A percentile compares a stretch with the other conserved stretches of the same genome.
phyloP scores from a whole-genome alignment of 2,329 filamentous ascomycete genomes.

The Botryotinia calthae region DNA sequence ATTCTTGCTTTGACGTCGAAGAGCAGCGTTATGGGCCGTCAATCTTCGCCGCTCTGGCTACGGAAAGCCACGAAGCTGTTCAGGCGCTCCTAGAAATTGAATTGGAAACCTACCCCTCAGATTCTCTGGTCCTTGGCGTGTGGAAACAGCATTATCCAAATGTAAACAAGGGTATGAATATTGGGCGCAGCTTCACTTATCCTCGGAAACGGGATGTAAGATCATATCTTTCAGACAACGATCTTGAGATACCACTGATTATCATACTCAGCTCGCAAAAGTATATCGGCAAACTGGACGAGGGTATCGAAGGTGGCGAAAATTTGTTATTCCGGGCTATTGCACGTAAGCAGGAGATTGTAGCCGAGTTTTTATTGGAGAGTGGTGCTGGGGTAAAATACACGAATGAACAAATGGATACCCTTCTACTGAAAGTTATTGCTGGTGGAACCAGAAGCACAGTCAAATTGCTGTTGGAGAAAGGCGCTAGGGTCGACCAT shows the following conservation, averaged over 20 bases:
- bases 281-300: too few relatives aligned
- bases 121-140: slow-evolving; percentile 16
- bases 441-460: background rate
- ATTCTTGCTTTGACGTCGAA: slow-evolving; percentile 30
- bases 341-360: too few relatives aligned
- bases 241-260: slow-evolving; percentile 19
- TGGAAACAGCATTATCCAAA: slow-evolving; percentile 21
- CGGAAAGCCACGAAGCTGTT: slow-evolving; percentile 34
- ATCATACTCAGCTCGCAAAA: background rate
- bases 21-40: slow-evolving; percentile 39
- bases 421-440: background rate
- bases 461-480: slow-evolving; percentile 18
- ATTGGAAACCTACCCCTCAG: slow-evolving; percentile 1
- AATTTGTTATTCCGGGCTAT: too few relatives aligned
- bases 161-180: slow-evolving; percentile 2
- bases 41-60: slow-evolving; percentile 41
- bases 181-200: slow-evolving; percentile 23
- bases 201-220: background rate
- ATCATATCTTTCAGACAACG: slow-evolving; percentile 18
- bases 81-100: slow-evolving; percentile 32
- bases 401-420: too few relatives aligned
- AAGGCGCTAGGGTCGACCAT: background rate
- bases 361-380: too few relatives aligned
- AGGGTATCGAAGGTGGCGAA: too few relatives aligned
- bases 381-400: too few relatives aligned